Conservation (phyloP, 176 grass and related monocot species). For the Oryza glumipatula region DNA sequence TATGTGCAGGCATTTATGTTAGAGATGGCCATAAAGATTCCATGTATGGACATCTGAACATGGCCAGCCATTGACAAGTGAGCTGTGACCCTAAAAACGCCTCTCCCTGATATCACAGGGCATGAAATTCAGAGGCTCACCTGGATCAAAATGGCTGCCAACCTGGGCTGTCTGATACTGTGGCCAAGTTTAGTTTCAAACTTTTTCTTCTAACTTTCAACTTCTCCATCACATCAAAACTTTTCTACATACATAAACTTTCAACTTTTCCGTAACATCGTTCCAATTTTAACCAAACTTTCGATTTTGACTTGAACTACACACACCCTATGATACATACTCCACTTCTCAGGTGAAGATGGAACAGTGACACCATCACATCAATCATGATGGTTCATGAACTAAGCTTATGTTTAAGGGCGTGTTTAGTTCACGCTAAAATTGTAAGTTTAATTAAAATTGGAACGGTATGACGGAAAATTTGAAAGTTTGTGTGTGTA, state of each 20-base stretch:
- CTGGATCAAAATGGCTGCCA: conserved; percentile 23
- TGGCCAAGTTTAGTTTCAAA: no score
- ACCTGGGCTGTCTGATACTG: neutral
- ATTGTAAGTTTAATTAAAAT: no score
- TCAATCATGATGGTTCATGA: neutral
- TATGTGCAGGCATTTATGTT: neutral
- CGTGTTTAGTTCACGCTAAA: no score
- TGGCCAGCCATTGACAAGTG: conserved; percentile 18
- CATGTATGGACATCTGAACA: conserved; percentile 2
- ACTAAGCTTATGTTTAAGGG: neutral
- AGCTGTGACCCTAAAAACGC: neutral
- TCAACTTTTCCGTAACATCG: no score
- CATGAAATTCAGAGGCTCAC: neutral
- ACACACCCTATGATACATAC: no score
- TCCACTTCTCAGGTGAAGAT: conserved; percentile 32
- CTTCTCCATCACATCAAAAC: no score
- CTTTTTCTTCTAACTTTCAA: no score
- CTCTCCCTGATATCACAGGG: neutral
- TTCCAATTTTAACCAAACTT: no score
- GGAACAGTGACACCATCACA: neutral
- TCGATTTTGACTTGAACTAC: no score
- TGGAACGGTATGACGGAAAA: no score
- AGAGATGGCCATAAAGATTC: neutral
- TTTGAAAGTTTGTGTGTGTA: no score
- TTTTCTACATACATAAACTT: no score